Evolutionary conservation across 2,329 filamentous ascomycete genomes (phyloP), one percentile per base, ranked within the genome.

Genomic region (Aureobasidium sp.): DNA sequence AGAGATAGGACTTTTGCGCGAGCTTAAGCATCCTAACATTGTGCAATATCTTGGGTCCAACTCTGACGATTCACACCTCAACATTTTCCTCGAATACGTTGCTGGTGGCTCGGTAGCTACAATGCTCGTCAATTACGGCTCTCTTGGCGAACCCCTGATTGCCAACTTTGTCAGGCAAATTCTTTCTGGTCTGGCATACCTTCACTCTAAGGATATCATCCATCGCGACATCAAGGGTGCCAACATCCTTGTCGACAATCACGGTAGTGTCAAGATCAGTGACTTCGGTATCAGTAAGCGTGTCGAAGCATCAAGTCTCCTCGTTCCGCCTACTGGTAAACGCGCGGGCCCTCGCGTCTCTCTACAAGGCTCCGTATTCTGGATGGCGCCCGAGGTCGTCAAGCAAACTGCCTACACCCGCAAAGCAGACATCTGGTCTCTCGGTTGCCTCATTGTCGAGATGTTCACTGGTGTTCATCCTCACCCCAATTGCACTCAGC

Each of bases 11-110:
- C 85, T 99, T 58, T 82, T 99, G 44, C 90, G 94, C 66, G 94
- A 97, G 68, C 85, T 99, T 55, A 91, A 95, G 71, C 94, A 99
- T 71, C 86, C 90, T 62, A 97, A 99, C 74, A 97, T 99, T 72
- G 94, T 99, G 74, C 94, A 97, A 73, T 99, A 99, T 72, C 86
- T 99, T 8, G 94, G 94, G 64, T 97, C 92, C 68, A 93, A 92
- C 70, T 93, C 91, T 9, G 94, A 96, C 65, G 86, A 90, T 20
- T 88, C 92, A 61, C 88, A 93, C 73, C 86, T 99, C 70, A 99
- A 99, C 79, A 99, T 99, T 88, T 99, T 99, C 86, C 86, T 99
- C 72, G 94, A 99, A 76, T 99, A 99, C 74, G 94, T 99, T 36
- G 90, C 94, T 17, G 94, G 94, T 76, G 94, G 94, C 49, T 97